Percentiles rank a stretch among this genome's conserved stretches.
Evolutionary conservation across 2,329 filamentous ascomycete species (phyloP).

Genomic region (Bipolaris cookei): DNA sequence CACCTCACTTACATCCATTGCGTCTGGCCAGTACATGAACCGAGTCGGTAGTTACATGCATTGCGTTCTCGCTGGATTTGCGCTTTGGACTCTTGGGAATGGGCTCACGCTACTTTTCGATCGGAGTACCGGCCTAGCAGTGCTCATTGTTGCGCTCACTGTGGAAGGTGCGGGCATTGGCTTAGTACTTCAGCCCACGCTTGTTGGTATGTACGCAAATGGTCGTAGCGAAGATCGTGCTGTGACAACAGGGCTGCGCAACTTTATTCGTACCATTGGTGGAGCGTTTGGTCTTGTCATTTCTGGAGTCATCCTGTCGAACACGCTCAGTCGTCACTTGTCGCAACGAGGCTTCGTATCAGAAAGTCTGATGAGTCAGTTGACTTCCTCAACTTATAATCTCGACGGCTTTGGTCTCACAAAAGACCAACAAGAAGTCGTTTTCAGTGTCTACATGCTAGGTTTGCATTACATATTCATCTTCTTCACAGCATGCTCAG

Average conservation of each 20-base stretch:
- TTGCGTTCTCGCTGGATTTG: conserved; percentile 44
- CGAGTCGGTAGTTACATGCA: conserved; percentile 28
- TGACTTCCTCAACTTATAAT: conserved; percentile 32
- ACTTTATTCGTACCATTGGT: conserved; percentile 67
- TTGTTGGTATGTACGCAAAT: conserved; percentile 63
- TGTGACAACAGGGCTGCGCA: conserved; percentile 66
- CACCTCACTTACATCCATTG: conserved; percentile 23
- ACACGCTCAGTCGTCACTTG: conserved; percentile 22
- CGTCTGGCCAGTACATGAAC: conserved; percentile 30
- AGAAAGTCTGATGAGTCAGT: conserved; percentile 15
- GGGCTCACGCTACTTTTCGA: conserved; percentile 61
- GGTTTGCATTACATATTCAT: conserved; percentile 30
- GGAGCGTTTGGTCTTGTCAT: conserved; percentile 65
- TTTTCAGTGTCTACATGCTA: conserved; percentile 27
- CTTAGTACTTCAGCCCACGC: conserved; percentile 58
- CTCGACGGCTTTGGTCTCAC: conserved; percentile 21
- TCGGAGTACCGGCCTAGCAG: conserved; percentile 50
- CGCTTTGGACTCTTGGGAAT: conserved; percentile 59
- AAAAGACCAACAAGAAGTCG: conserved; percentile 9
- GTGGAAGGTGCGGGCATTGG: conserved; percentile 57
- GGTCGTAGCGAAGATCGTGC: conserved; percentile 62
- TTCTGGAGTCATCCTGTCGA: conserved; percentile 27
- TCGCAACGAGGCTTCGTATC: conserved; percentile 18
- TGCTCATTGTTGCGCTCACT: conserved; percentile 61
- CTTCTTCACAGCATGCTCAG: conserved; percentile 26